These are phyloP conservation scores for Wallacemonas sp. DNA, from an alignment of 208 protist genomes.

Conservation along the genomic window DNA sequence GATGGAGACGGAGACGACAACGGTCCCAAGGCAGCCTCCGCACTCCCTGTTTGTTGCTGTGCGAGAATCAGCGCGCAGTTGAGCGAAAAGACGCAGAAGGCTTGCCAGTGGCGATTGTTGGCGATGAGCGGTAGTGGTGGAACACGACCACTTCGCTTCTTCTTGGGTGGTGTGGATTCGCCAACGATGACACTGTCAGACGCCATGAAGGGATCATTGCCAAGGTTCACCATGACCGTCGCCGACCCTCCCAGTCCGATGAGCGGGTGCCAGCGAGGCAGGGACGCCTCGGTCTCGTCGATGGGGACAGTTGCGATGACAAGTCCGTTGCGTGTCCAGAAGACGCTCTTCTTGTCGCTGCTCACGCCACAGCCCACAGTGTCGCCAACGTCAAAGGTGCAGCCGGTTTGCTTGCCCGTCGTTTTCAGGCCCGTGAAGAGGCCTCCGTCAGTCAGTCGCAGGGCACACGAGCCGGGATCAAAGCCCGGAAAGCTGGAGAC, in stretches of 20 bases:
- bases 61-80: slow-evolving; percentile 43
- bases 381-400: slow-evolving; percentile 71
- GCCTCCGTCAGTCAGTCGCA: slow-evolving; percentile 74
- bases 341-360: slow-evolving; percentile 51
- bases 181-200: neutral
- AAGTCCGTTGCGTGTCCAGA: slow-evolving; percentile 87
- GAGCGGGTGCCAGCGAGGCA: slow-evolving; percentile 52
- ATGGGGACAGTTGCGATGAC: slow-evolving; percentile 39
- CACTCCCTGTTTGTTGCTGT: neutral
- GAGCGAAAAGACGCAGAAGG: slow-evolving; percentile 76
- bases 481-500: slow-evolving; percentile 83
- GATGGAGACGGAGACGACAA: neutral
- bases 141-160: neutral
- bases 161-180: neutral
- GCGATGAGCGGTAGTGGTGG: neutral
- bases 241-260: slow-evolving; percentile 80
- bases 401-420: slow-evolving; percentile 47
- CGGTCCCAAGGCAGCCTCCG: neutral
- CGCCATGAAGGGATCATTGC: slow-evolving; percentile 60
- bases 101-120: slow-evolving; percentile 52
- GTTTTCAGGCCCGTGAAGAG: slow-evolving; percentile 57
- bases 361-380: slow-evolving; percentile 89
- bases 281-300: slow-evolving; percentile 13
- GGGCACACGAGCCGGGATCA: slow-evolving; percentile 71
- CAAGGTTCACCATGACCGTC: slow-evolving; percentile 84